Conservation (phyloP, 1,284 basidiomycete species). For the Cutaneotrichosporon curvatum region DNA sequence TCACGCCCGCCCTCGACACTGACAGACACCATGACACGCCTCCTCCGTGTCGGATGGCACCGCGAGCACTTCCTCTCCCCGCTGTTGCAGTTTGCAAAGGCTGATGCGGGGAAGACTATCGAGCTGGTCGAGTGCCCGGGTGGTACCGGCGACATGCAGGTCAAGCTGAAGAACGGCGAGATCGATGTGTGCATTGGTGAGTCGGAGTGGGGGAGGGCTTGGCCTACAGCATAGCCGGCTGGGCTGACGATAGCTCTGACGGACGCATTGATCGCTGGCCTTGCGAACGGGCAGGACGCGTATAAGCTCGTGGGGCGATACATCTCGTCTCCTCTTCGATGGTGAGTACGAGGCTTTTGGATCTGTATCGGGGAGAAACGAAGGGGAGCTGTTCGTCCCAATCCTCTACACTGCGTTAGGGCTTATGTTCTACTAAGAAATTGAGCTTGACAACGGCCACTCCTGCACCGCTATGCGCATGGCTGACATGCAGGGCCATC, state of each 20-base stretch:
- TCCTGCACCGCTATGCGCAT: too few relatives aligned
- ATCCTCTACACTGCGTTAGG: too few relatives aligned
- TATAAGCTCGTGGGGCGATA: slow-evolving; percentile 93
- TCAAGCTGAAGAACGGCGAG: slow-evolving; percentile 69
- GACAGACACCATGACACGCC: background rate
- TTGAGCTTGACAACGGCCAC: too few relatives aligned
- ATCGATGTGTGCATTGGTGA: slow-evolving; percentile 79
- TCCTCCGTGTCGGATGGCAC: slow-evolving; percentile 52
- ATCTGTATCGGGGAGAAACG: too few relatives aligned
- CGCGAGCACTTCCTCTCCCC: slow-evolving; percentile 88
- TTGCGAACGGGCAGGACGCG: slow-evolving; percentile 74
- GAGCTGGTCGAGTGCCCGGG: slow-evolving; percentile 83
- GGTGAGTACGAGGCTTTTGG: too few relatives aligned
- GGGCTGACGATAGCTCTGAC: slow-evolving; percentile 62
- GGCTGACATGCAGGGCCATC: slow-evolving; percentile 65
- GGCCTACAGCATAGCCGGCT: background rate
- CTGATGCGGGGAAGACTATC: slow-evolving; percentile 64
- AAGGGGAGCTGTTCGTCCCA: too few relatives aligned
- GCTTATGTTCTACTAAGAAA: too few relatives aligned
- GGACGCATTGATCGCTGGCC: slow-evolving; percentile 85
- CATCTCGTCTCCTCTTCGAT: slow-evolving; percentile 78
- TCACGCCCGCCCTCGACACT: too few relatives aligned
- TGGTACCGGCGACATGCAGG: slow-evolving; percentile 85
- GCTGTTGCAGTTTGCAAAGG: slow-evolving; percentile 57
- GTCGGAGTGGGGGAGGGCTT: slow-evolving; percentile 21